These are phyloP conservation scores for Crithidia mellificae DNA, from an alignment of 208 protist species.

Conservation along the genomic window DNA sequence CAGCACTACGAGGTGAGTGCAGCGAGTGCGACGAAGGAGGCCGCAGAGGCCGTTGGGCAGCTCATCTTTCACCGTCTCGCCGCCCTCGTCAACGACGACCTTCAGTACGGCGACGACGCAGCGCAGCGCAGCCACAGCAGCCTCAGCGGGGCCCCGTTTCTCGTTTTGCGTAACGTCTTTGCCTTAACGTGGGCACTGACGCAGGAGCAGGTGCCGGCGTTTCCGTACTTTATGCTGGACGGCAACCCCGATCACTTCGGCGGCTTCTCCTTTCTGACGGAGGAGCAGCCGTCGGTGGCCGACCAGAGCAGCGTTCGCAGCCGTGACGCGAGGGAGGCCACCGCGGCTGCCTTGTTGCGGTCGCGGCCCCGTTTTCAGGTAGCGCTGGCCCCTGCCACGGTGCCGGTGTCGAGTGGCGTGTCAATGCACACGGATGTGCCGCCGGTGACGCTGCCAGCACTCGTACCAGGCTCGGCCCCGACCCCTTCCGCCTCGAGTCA, in stretches of 20 bases:
- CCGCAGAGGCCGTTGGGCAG: conserved; percentile 39
- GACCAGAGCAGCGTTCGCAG: too few relatives aligned
- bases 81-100: conserved; percentile 26
- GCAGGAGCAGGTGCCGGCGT: conserved; percentile 64
- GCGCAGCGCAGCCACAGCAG: conserved; percentile 16
- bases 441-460: conserved; percentile 10
- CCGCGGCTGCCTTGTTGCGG: not conserved
- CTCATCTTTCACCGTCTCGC: conserved; percentile 38
- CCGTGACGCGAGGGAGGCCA: not conserved
- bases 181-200: conserved; percentile 49
- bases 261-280: conserved; percentile 36
- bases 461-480: not conserved
- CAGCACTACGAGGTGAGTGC: conserved; percentile 27
- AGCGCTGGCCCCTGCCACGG: conserved; percentile 19
- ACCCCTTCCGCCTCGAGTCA: conserved; percentile 25
- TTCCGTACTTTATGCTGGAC: conserved; percentile 75
- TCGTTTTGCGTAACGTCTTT: conserved; percentile 46
- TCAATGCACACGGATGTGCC: not conserved
- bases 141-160: conserved; percentile 31
- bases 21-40: conserved; percentile 21
- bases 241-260: conserved; percentile 35
- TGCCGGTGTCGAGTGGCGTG: too few relatives aligned
- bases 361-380: conserved; percentile 8
- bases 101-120: conserved; percentile 18
- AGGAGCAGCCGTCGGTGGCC: too few relatives aligned